Evolutionary conservation across 768 basidiomycete genomes (phyloP).

Genomic region (Mycena floridula): DNA sequence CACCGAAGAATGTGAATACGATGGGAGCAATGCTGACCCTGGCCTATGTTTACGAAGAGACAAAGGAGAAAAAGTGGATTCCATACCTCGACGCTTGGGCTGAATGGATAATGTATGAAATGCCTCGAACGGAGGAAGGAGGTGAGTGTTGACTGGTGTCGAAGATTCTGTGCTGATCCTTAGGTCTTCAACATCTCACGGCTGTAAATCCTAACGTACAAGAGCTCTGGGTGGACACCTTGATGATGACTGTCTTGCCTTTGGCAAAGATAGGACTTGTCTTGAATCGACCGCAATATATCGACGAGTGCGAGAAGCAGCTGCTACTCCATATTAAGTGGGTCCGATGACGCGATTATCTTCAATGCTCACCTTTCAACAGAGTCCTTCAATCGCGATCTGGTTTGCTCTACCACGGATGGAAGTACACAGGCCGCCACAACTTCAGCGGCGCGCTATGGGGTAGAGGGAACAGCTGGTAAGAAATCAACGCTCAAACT

Average conservation of each 20-base stretch:
- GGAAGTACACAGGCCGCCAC: slow-evolving; percentile 40
- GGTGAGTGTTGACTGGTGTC: no score
- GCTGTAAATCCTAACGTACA: slow-evolving; percentile 34
- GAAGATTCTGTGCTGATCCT: no score
- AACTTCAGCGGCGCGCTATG: slow-evolving; percentile 42
- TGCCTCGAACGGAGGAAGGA: slow-evolving; percentile 39
- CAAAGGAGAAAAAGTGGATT: slow-evolving; percentile 25
- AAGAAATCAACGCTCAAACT: no score
- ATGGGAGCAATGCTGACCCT: slow-evolving; percentile 46
- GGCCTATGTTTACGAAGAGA: slow-evolving; percentile 34
- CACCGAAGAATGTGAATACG: slow-evolving; percentile 55
- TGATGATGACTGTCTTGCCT: slow-evolving; percentile 55
- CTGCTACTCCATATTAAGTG: slow-evolving; percentile 45
- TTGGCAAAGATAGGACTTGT: slow-evolving; percentile 49
- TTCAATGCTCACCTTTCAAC: no score
- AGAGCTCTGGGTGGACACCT: slow-evolving; percentile 52
- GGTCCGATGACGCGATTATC: no score
- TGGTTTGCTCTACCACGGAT: slow-evolving; percentile 21
- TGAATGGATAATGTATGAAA: slow-evolving; percentile 45
- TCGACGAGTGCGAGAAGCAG: slow-evolving; percentile 50
- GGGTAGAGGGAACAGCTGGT: slow-evolving; percentile 56
- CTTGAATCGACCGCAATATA: slow-evolving; percentile 41
- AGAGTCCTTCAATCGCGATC: not conserved
- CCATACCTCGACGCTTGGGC: slow-evolving; percentile 41
- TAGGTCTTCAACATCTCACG: slow-evolving; percentile 44